A percentile compares a stretch with the other conserved stretches of the same genome.
These are phyloP conservation scores for Veloporphyrellus conicus DNA, from an alignment of 1,284 basidiomycete species.

Conservation along the genomic window DNA sequence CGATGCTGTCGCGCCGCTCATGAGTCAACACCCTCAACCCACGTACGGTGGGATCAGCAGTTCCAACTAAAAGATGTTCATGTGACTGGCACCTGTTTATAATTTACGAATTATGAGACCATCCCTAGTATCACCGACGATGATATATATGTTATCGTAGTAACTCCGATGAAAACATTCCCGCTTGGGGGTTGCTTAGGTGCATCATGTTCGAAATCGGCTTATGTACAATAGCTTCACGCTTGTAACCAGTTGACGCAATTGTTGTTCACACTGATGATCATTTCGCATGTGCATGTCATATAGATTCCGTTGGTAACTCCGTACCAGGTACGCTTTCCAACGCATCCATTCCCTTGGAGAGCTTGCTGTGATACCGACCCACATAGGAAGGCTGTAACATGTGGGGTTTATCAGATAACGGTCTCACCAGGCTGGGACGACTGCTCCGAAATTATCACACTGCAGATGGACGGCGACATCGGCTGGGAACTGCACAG, in stretches of 20 bases:
- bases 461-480: neutral
- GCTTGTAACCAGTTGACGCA: no score
- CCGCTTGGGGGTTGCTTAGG: neutral
- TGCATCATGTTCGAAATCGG: no score
- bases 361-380: no score
- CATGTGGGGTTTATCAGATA: neutral
- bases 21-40: constrained; percentile 5
- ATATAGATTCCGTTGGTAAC: no score
- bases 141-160: neutral
- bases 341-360: no score
- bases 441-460: neutral
- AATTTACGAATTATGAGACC: constrained; percentile 4
- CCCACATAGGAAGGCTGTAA: no score
- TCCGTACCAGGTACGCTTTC: no score
- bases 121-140: no score
- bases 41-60: constrained; percentile 18
- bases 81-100: neutral
- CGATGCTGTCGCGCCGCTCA: constrained; percentile 10
- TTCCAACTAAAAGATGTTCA: constrained; percentile 3
- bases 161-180: neutral
- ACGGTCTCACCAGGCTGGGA: neutral
- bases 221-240: no score
- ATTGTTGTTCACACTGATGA: no score
- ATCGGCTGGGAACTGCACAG: neutral
- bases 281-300: no score